Percentiles rank a stretch among this genome's conserved stretches.
Evolutionary conservation across 495 filamentous ascomycete genomes (phyloP).

Genomic region (Lasiosphaeria ovina): DNA sequence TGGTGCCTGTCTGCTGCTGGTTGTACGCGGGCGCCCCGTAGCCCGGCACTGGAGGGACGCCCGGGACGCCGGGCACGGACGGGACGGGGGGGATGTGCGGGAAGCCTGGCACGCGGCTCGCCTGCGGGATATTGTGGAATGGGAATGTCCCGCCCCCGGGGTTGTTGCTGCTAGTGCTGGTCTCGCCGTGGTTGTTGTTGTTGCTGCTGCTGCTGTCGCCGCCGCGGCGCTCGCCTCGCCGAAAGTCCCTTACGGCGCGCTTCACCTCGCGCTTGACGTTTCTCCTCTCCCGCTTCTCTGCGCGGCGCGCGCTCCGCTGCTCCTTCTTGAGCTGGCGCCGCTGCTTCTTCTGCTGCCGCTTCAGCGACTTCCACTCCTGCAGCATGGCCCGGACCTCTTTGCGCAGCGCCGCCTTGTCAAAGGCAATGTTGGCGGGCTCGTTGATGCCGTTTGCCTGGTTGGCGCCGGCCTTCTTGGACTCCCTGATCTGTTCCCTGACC

Average conservation of each 20-base stretch:
- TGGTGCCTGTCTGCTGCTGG: neutral
- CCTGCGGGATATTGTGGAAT: neutral
- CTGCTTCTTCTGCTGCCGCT: slow-evolving; percentile 37
- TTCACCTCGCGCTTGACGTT: slow-evolving; percentile 26
- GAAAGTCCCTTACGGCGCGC: slow-evolving; percentile 23
- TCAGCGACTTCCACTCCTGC: slow-evolving; percentile 40
- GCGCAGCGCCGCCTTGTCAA: slow-evolving; percentile 32
- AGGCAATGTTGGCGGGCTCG: slow-evolving; percentile 12
- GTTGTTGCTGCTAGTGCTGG: neutral
- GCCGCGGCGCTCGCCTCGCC: slow-evolving; percentile 6
- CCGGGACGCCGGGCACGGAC: slow-evolving; percentile 1
- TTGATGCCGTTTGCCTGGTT: slow-evolving; percentile 12
- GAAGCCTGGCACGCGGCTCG: neutral
- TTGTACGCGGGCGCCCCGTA: neutral
- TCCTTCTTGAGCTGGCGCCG: slow-evolving; percentile 28
- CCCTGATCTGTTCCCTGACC: slow-evolving; percentile 38
- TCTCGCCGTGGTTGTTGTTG: neutral
- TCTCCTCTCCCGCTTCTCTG: slow-evolving; percentile 32
- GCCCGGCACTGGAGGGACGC: neutral
- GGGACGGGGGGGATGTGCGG: neutral
- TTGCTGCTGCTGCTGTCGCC: neutral
- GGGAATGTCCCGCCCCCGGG: neutral
- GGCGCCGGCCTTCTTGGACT: slow-evolving; percentile 28
- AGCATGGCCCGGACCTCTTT: slow-evolving; percentile 40
- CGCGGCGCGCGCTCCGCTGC: slow-evolving; percentile 23